Base-by-base conservation (phyloP, 2,329 filamentous ascomycete species). In the Phialophora expanda region DNA sequence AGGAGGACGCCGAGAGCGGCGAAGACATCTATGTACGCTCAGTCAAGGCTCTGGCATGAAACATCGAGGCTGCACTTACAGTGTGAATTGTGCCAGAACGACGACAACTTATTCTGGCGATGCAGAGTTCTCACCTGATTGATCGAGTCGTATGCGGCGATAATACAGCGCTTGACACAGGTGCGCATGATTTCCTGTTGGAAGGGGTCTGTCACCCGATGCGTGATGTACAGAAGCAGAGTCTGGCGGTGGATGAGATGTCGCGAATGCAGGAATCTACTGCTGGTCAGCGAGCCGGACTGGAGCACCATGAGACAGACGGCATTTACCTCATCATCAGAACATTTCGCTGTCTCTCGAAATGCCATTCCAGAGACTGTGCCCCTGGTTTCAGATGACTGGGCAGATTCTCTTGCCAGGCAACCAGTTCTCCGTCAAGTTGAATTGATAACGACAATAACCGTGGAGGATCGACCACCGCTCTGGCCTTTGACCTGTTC, bases 61-160 rank as follows among this genome's bases (percentile, higher is more conserved):
- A 48, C 8, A 4, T 12, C 20, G 14, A 44, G 38, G 24, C 6
- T 56, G 32, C 8, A 11, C 56, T 30, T 48, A 58, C 56, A 58
- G 24, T 58, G 56, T 9, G 56, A 58, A 30, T 58, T 58, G 38
- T 58, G 56, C 56, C 56, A 58, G 38, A 58, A 58, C 14, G 56
- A 46, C 4, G 56, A 58, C 28, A 58, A 14, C 38, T 58, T 58
- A 11, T 58, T 58, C 34, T 58, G 56, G 11, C 48, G 56, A 30
- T 58, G 56, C 56, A 58, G 48, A 11, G 34, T 58, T n/a, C 34
- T 26, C 22, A 58, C 44, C 38, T 58, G 56, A 30, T 32, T 58
- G 56, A 58, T 58, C 38, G 56, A 58, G 24, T 58, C 56, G 38
- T 48, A 58, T n/a, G 56, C 56, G 2, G 56, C 56, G 20, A 38